Percentiles rank a stretch among this genome's conserved stretches.
phyloP scores from a whole-genome alignment of 768 basidiomycete genomes.

The Tricholoma sp. region DNA sequence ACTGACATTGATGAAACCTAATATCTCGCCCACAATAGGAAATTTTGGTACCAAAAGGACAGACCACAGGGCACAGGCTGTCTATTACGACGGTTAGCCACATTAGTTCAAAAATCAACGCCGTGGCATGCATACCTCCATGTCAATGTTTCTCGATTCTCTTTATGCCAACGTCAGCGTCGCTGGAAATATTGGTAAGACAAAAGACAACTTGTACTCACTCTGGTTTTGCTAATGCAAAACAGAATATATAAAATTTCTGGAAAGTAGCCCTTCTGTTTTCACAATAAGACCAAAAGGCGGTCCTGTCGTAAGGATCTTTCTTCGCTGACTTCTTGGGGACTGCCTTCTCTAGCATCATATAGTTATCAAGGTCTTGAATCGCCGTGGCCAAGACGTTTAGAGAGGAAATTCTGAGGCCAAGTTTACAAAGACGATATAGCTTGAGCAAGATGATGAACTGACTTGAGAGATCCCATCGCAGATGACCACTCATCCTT shows the following conservation, averaged over 20 bases:
- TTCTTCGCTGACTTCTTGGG: slow-evolving; percentile 31
- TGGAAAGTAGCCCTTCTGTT: slow-evolving; percentile 51
- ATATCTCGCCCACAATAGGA: slow-evolving; percentile 58
- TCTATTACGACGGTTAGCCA: slow-evolving; percentile 31
- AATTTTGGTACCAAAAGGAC: slow-evolving; percentile 66
- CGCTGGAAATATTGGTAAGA: not conserved
- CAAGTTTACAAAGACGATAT: not conserved
- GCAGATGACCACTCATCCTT: slow-evolving; percentile 69
- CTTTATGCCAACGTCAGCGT: slow-evolving; percentile 26
- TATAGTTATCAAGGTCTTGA: slow-evolving; percentile 58
- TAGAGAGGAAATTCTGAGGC: slow-evolving; percentile 38
- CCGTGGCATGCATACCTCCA: slow-evolving; percentile 51
- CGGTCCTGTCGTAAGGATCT: slow-evolving; percentile 52
- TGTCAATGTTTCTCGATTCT: slow-evolving; percentile 71
- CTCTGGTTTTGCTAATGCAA: slow-evolving; percentile 66
- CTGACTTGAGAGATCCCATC: slow-evolving; percentile 34
- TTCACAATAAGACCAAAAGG: slow-evolving; percentile 44
- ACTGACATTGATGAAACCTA: slow-evolving; percentile 61
- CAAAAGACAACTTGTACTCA: slow-evolving; percentile 33
- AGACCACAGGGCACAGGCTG: slow-evolving; percentile 70
- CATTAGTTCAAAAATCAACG: not conserved
- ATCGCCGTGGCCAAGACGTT: slow-evolving; percentile 44
- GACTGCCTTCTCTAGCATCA: slow-evolving; percentile 47
- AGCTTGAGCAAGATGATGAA: slow-evolving; percentile 2
- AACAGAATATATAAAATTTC: slow-evolving; percentile 68